A percentile compares a stretch with the other conserved stretches of the same genome.
Evolutionary conservation across 1,284 basidiomycete genomes (phyloP).

Genomic region (Farysia itapuensis): DNA sequence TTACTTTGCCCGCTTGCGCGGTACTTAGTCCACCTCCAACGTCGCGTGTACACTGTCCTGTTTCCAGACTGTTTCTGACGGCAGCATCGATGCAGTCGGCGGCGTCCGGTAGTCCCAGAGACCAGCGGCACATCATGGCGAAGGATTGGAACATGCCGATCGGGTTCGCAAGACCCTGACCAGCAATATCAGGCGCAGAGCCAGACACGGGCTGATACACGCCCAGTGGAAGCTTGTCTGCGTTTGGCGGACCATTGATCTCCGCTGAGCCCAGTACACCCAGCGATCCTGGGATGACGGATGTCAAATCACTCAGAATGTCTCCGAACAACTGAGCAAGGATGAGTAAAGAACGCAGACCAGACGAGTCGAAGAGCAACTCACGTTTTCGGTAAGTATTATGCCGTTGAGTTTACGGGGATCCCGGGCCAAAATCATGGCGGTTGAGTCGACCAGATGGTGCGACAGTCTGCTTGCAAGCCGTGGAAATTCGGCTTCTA

Average conservation of each 20-base stretch:
- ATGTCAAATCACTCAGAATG: slow-evolving; percentile 33
- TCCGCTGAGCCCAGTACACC: slow-evolving; percentile 96
- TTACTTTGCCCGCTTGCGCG: slow-evolving; percentile 72
- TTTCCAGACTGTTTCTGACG: slow-evolving; percentile 82
- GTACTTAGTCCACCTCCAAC: slow-evolving; percentile 78
- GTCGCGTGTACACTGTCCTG: slow-evolving; percentile 80
- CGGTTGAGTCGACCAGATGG: slow-evolving; percentile 84
- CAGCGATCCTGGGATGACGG: slow-evolving; percentile 34
- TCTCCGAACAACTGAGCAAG: slow-evolving; percentile 25
- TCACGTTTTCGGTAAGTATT: slow-evolving; percentile 46
- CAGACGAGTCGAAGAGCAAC: background rate
- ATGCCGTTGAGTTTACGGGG: slow-evolving; percentile 93
- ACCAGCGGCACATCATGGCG: slow-evolving; percentile 91
- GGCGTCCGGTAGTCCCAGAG: slow-evolving; percentile 74
- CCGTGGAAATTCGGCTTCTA: slow-evolving; percentile 39
- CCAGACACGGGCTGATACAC: slow-evolving; percentile 85
- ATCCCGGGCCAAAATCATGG: slow-evolving; percentile 90
- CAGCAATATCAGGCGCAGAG: slow-evolving; percentile 87
- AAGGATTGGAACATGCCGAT: slow-evolving; percentile 94
- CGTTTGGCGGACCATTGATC: slow-evolving; percentile 80
- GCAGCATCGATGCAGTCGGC: slow-evolving; percentile 83
- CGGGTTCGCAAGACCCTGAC: slow-evolving; percentile 90
- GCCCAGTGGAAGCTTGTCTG: slow-evolving; percentile 65
- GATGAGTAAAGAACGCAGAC: background rate
- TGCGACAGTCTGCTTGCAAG: slow-evolving; percentile 63